Base-by-base conservation (phyloP, 2,329 filamentous ascomycete species). In the Eurotiales sp. region DNA sequence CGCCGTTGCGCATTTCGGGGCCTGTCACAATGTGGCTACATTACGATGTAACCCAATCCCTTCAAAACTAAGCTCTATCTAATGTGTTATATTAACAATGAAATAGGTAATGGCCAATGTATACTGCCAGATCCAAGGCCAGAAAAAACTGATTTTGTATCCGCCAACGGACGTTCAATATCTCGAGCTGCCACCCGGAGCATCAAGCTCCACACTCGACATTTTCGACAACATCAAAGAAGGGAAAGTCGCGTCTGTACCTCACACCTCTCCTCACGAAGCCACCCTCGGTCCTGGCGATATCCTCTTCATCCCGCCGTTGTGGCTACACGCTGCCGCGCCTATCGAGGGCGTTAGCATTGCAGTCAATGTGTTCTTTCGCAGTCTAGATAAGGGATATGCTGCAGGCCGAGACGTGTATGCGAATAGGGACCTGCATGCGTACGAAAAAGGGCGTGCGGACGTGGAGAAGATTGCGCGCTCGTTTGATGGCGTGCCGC, bases 331-430 rank as follows among this genome's bases (percentile, higher is more conserved):
- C 67, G 86, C 89, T 0, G 85, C 65, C 22, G 60, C 61, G 49
- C 61, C 55, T 19, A 61, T 58, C 3, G 61, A 60, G n/a, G 58
- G 61, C 45, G 66, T 82, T 54, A 90, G 88, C 59, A 76, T 95
- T 7, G 88, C 88, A 1, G 84, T 96, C n/a, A 96, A 96, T 64
- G 80, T 92, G 23, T 96, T 96, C 73, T 96, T 95, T 72, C 82
- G 84, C 39, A 85, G 84, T 55, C 73, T 93, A 8, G 73, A 83
- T 3, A 72, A 66, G 3, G 83, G 80, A 1, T 93, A 93, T 65
- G 83, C 88, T 1, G 67, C 78, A 1, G 90, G 90, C 1, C 80
- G 84, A 57, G 90, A 96, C 65, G 86, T 95, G 0, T 96, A 96
- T 64, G 90, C 88, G 1, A 96, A 95, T 64, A 78, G 89, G 34